A percentile compares a stretch with the other conserved stretches of the same genome.
Evolutionary conservation across 768 basidiomycete species (phyloP).

Genomic region (Pluteus cervinus): DNA sequence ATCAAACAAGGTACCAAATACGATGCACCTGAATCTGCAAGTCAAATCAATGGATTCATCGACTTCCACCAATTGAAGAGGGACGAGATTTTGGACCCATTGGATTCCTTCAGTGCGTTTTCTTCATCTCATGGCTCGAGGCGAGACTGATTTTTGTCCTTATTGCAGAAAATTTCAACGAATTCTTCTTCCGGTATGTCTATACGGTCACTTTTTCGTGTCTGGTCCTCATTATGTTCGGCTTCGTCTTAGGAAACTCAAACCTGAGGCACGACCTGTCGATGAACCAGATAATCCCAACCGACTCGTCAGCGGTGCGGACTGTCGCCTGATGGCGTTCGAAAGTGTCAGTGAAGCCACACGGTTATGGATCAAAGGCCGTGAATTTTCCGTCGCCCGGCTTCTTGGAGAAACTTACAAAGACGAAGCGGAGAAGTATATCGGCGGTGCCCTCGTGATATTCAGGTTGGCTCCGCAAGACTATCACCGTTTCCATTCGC

Average conservation of each 20-base stretch:
- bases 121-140: background rate
- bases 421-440: slow-evolving; percentile 61
- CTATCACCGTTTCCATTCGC: slow-evolving; percentile 91
- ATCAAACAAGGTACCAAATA: slow-evolving; percentile 95
- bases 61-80: slow-evolving; percentile 84
- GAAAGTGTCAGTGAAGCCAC: slow-evolving; percentile 83
- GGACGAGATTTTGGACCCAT: slow-evolving; percentile 76
- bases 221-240: slow-evolving; percentile 4
- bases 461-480: slow-evolving; percentile 93
- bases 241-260: slow-evolving; percentile 63
- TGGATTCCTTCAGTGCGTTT: slow-evolving; percentile 74
- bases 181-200: slow-evolving; percentile 77
- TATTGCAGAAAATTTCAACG: slow-evolving; percentile 76
- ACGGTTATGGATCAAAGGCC: slow-evolving; percentile 92
- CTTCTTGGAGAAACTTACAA: slow-evolving; percentile 79
- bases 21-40: slow-evolving; percentile 77
- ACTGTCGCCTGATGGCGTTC: slow-evolving; percentile 96
- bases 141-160: background rate
- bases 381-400: slow-evolving; percentile 79
- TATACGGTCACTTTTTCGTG: background rate
- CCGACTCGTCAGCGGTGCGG: slow-evolving; percentile 83
- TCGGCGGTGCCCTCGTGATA: slow-evolving; percentile 80
- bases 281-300: slow-evolving; percentile 68
- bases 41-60: slow-evolving; percentile 84
- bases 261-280: slow-evolving; percentile 71